Evolutionary conservation across 352 stramenopile genomes (phyloP), one percentile per base, ranked within the genome.

Genomic region (Phytopythium sindhum): DNA sequence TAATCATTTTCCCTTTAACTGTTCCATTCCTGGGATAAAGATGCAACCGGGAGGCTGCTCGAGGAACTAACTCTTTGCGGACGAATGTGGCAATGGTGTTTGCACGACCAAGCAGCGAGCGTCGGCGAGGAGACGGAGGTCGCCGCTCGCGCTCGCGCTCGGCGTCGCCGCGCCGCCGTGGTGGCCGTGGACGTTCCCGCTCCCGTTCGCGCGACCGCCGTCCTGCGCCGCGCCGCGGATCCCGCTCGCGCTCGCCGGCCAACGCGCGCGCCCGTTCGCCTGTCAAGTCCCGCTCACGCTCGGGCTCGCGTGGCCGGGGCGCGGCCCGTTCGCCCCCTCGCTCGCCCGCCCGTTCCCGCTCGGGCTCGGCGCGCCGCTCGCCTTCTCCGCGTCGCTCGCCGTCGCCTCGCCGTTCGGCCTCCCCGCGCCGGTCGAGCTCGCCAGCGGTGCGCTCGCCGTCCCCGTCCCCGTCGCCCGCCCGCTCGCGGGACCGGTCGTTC

Each of bases 191-290:
- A 21, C 74, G 73, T 21, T 86, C 75, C 53, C 76, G 81, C 54
- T 90, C 81, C 47, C 80, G 78, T 14, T 90, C 81, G 44, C 75
- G 74, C 55, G 60, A 61, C 45, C 72, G 68, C 17, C 69, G 57
- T 11, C 65, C 62, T 21, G 61, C 47, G 28, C 42, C 35, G 52
- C 71, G 45, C 54, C 65, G 60, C 42, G 65, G 60, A 55, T 67
- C 64, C n/a, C 52, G 57, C 29, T 74, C 67, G 17, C 69, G 66
- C 37, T 80, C 72, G 44, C 47, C 47, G 47, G 24, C 4, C n/a
- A 33, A 33, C 12, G 23, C 47, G 23, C 47, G 47, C 6, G 48
- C 14, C 26, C 76, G 78, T n/a, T 76, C 76, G 45, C 74, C 80
- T 59, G 75, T 78, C 50, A 86, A 81, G 37, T 70, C 65, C 26